phyloP scores from a whole-genome alignment of 768 basidiomycete species.

The Xerocomus spinulosus region DNA sequence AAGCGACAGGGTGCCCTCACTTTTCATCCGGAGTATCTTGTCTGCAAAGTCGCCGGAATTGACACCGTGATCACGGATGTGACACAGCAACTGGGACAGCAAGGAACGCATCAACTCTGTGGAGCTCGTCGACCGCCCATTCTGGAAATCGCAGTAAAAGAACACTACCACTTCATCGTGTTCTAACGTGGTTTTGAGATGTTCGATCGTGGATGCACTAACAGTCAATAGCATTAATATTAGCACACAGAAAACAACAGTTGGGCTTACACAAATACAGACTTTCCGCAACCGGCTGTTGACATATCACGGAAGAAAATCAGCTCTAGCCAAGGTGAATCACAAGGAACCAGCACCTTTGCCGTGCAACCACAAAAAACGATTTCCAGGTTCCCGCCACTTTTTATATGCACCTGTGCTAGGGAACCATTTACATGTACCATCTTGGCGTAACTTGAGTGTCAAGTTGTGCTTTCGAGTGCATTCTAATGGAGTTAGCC shows the following conservation, averaged over 20 bases:
- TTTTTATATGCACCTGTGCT: not conserved
- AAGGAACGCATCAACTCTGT: constrained; percentile 2
- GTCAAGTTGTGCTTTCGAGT: not conserved
- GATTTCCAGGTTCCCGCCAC: not conserved
- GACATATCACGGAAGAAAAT: not conserved
- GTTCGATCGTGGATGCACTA: constrained; percentile 4
- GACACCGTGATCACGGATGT: not conserved
- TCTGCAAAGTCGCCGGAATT: not conserved
- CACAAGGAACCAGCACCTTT: not conserved
- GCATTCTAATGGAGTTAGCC: constrained; percentile 2
- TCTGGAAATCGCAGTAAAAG: constrained; percentile 5
- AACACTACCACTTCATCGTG: not conserved
- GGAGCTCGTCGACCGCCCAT: not conserved
- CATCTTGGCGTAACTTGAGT: not conserved
- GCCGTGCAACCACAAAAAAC: constrained; percentile 4
- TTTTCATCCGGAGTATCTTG: not conserved
- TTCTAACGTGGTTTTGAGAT: not conserved
- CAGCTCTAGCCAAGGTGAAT: not conserved
- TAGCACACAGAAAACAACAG: not conserved
- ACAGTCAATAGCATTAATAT: not conserved
- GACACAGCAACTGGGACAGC: not conserved
- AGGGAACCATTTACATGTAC: constrained; percentile 1
- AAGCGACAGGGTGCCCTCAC: not conserved
- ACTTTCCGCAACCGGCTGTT: constrained; percentile 3
- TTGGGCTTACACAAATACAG: not conserved